Conservation (phyloP, 1,284 basidiomycete genomes). For the Pterulicium gracile region DNA sequence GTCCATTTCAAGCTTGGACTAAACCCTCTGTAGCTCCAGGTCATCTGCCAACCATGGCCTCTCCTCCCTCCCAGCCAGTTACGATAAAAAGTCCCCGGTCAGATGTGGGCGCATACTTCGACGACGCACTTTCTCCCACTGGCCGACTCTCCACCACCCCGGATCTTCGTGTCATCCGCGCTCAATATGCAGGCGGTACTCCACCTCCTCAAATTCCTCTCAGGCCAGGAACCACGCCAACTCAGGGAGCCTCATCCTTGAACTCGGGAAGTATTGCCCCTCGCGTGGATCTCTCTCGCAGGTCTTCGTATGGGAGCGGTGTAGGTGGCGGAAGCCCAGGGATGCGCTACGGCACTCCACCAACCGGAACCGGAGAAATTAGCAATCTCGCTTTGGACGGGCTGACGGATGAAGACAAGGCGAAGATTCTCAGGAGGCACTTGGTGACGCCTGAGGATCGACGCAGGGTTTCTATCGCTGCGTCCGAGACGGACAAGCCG, state of each 20-base stretch:
- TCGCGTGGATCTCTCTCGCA: not conserved
- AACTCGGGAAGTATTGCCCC: conserved; percentile 9
- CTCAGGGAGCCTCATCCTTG: conserved; percentile 14
- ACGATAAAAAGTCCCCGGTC: conserved; percentile 37
- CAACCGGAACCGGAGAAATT: conserved; percentile 18
- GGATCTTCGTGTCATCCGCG: conserved; percentile 45
- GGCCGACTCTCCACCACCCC: conserved; percentile 35
- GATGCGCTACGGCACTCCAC: not conserved
- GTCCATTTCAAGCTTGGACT: too few species aligned
- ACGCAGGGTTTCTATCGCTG: conserved; percentile 18
- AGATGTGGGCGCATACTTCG: conserved; percentile 13
- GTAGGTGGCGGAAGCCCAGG: not conserved
- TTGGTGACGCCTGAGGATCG: conserved; percentile 71
- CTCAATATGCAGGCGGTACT: conserved; percentile 53
- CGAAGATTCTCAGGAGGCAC: conserved; percentile 68
- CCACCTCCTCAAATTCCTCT: conserved; percentile 54
- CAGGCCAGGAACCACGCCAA: conserved; percentile 22
- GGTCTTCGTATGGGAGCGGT: not conserved
- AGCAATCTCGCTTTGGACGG: conserved; percentile 38
- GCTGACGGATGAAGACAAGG: conserved; percentile 74
- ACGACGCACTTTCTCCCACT: conserved; percentile 20
- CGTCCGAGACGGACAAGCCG: conserved; percentile 16
- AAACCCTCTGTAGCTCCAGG: too few species aligned
- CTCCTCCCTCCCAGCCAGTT: conserved; percentile 48
- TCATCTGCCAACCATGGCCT: conserved; percentile 36